Evolutionary conservation across 163 green algal genomes (phyloP).

Genomic region (Picocystis sp.): DNA sequence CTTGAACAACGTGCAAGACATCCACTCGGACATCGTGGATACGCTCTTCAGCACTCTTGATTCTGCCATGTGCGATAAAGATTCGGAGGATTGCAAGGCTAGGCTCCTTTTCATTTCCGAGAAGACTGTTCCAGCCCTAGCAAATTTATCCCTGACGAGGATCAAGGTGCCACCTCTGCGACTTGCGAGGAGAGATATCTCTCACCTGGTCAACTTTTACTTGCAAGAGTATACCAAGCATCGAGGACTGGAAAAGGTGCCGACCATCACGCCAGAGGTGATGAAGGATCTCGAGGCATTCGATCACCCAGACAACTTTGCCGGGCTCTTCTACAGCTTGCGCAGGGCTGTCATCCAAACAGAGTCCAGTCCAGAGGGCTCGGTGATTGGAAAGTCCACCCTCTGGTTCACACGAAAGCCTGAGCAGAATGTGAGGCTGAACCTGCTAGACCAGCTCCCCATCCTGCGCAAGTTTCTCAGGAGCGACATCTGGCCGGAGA

Average conservation of each 20-base stretch:
- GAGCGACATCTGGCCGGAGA: conserved; percentile 35
- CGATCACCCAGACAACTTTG: conserved; percentile 46
- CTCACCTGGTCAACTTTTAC: conserved; percentile 35
- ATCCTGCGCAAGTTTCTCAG: conserved; percentile 31
- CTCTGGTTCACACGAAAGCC: conserved; percentile 8
- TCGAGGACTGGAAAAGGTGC: neutral
- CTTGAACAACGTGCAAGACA: conserved; percentile 6
- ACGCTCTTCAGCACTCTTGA: no score
- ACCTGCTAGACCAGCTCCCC: conserved; percentile 32
- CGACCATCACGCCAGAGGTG: conserved; percentile 35
- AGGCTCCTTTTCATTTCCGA: conserved; percentile 1
- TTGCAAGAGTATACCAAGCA: conserved; percentile 15
- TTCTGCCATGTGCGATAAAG: no score
- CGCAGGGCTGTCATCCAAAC: conserved; percentile 32
- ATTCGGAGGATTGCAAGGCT: no score
- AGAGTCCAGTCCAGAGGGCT: conserved; percentile 30
- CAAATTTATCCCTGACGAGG: conserved; percentile 2
- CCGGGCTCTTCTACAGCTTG: conserved; percentile 36
- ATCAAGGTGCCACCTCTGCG: conserved; percentile 42
- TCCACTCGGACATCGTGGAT: no score
- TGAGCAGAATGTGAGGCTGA: conserved; percentile 33
- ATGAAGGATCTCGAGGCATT: conserved; percentile 39
- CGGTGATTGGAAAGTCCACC: neutral
- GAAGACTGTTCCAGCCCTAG: neutral
- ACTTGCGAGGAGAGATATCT: conserved; percentile 41